phyloP scores from a whole-genome alignment of 1,284 basidiomycete genomes.

The Ustilago sp. region DNA sequence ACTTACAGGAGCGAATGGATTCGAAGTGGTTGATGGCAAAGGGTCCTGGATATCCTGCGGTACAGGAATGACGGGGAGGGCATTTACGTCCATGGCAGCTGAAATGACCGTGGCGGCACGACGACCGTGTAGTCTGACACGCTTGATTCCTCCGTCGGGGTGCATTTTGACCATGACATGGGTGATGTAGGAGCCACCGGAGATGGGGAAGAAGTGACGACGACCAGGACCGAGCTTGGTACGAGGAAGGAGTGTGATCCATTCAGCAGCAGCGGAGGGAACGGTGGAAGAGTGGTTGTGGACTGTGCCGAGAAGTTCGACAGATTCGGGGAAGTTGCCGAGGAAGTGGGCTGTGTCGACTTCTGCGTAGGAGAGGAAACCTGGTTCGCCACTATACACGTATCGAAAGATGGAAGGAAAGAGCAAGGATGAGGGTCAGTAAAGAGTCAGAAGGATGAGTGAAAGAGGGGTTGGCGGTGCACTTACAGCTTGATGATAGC shows the following conservation, averaged over 20 bases:
- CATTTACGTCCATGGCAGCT: conserved; percentile 23
- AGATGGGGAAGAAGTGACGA: conserved; percentile 87
- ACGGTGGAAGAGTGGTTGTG: conserved; percentile 62
- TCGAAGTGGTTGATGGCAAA: conserved; percentile 48
- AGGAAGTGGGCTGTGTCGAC: conserved; percentile 96
- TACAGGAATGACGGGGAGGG: conserved; percentile 44
- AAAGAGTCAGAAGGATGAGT: neutral
- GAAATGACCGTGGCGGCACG: conserved; percentile 69
- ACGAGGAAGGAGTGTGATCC: conserved; percentile 81
- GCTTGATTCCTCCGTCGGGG: conserved; percentile 95
- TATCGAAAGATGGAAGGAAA: neutral
- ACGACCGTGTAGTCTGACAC: conserved; percentile 83
- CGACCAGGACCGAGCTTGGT: conserved; percentile 88
- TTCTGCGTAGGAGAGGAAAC: conserved; percentile 81
- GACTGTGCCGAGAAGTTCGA: conserved; percentile 80
- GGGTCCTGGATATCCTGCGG: conserved; percentile 52
- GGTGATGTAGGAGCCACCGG: conserved; percentile 76
- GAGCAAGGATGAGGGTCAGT: neutral
- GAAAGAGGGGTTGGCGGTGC: neutral
- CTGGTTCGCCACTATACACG: conserved; percentile 67
- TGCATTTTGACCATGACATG: conserved; percentile 90
- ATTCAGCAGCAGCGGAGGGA: conserved; percentile 70
- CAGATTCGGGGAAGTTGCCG: conserved; percentile 89
- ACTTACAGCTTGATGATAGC: conserved; percentile 86
- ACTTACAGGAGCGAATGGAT: conserved; percentile 44